Percentiles rank a stretch among this genome's conserved stretches.
Conservation (phyloP, 2,329 filamentous ascomycete species). For the Polytolypa hystricis region DNA sequence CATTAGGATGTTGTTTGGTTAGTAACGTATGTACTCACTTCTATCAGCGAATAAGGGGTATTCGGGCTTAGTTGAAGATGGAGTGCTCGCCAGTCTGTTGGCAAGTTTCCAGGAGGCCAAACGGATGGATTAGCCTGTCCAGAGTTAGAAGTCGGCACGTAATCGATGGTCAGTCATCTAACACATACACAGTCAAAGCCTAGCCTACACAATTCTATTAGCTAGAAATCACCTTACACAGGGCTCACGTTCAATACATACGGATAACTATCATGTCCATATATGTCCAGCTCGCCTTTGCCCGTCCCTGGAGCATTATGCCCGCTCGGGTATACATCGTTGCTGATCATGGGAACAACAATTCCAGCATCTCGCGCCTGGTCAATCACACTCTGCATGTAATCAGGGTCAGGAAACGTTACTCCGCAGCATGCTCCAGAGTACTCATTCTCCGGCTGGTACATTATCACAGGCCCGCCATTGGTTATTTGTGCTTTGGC, state of each 20-base stretch:
- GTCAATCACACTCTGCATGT: constrained; percentile 60
- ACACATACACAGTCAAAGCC: constrained; percentile 31
- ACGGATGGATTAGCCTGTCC: constrained; percentile 42
- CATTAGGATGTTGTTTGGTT: not conserved
- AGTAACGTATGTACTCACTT: constrained; percentile 27
- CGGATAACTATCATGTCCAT: constrained; percentile 56
- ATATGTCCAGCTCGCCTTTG: constrained; percentile 49
- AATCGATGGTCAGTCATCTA: too few species aligned
- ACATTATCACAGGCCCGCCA: constrained; percentile 65
- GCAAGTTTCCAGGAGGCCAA: constrained; percentile 49
- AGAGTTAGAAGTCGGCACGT: constrained; percentile 8
- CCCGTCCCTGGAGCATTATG: constrained; percentile 55
- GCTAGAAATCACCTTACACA: not conserved
- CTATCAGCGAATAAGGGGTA: constrained; percentile 55
- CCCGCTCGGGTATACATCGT: constrained; percentile 53
- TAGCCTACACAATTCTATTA: constrained; percentile 16
- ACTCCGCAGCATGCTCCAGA: constrained; percentile 39
- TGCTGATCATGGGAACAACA: constrained; percentile 63
- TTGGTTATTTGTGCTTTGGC: constrained; percentile 71
- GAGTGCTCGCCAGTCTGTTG: constrained; percentile 42
- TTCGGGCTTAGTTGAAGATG: constrained; percentile 52
- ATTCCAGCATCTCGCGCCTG: constrained; percentile 59
- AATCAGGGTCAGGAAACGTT: constrained; percentile 54
- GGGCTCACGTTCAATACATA: constrained; percentile 10
- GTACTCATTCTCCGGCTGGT: constrained; percentile 79